Base-by-base conservation (phyloP, 768 basidiomycete species). In the Vishniacozyma victoriae region DNA sequence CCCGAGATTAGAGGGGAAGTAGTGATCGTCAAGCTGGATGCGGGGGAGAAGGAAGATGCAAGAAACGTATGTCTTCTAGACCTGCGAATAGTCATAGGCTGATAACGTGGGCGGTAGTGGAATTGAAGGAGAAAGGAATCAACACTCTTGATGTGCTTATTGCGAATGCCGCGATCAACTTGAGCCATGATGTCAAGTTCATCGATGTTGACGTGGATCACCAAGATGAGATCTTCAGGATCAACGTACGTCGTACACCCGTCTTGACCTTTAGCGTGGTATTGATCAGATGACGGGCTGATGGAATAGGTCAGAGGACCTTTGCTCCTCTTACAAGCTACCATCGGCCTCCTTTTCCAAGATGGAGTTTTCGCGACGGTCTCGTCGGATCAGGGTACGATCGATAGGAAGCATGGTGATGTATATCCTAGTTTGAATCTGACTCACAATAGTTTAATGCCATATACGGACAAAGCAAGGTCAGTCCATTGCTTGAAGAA, bases 131-230 rank as follows among this genome's bases (percentile, higher is more conserved):
- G n/a, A 23, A 35, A 31, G 47, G 48, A 20, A 46, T 48, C 23
- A 14, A 44, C 29, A 23, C 40, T 22, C 23, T 55, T 23, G 53
- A 55, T 23, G 35, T 55, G 13, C 45, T 57, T n/a, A 48, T 54
- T 35, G 46, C 47, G 19, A 54, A 54, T 44, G 52, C 52, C 16
- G 52, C 41, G n/a, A 36, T 54, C 47, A 45, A 54, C 27, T 26
- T 49, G 12, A n/a, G n/a, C n/a, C n/a, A n/a, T n/a, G 18, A 41
- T 7, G 44, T 54, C 20, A 23, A 25, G n/a, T 41, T 48, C 19
- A 16, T 48, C 7, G 41, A 43, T 23, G 29, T 41, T 24, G 47
- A 48, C 23, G 35, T 25, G 49, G n/a, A 38, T 19, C 6, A 54
- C 47, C n/a, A 48, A 25, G 36, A 37, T n/a, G n/a, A n/a, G n/a